Base-by-base conservation (phyloP, 2,329 filamentous ascomycete species). In the Epichloe amarillans region DNA sequence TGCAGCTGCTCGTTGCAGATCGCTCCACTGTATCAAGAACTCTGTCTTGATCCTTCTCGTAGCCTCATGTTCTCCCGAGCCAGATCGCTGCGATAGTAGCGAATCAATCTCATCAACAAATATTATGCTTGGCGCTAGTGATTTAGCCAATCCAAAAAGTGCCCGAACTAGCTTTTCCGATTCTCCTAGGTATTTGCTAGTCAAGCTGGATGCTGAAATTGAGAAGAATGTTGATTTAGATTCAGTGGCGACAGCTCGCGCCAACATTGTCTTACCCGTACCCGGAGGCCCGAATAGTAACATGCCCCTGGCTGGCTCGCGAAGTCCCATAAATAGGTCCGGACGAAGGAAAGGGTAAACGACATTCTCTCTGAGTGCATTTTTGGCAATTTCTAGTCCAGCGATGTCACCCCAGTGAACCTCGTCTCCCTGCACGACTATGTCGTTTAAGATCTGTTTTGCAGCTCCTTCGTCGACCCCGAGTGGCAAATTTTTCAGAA, bases 31-130 rank as follows among this genome's bases (percentile, higher is more conserved):
- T 30, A 98, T 96, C 33, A 98, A 71, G 60, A 98, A 98, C 63
- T 98, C 93, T 0, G 93, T 98, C 69, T 98, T 98, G 62, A 96
- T 95, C 50, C 93, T 80, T 52, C 91, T 77, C 0, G 89, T 95
- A 1, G 93, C 88, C 68, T 98, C 93, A 60, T 97, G 87, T 62
- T 97, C 93, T 1, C 87, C 84, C 3, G 83, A 83, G 0, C 88
- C 87, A 6, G 85, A 86, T 48, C 93, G 77, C 15, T 89, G 82
- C 1, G 89, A 95, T 0, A 98, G 75, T 0, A 98, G 72, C 0
- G 90, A 95, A 65, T 98, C 93, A 55, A 98, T 98, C 64, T 98
- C 93, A 61, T 98, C 93, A 4, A 98, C 89, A 59, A 98, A 98
- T 52, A 98, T 97, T 64, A 98, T 97, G 54, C 86, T 93, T 0